These are phyloP conservation scores for Nematodospora anomalae DNA, from an alignment of 1,139 yeast genomes.

Conservation along the genomic window DNA sequence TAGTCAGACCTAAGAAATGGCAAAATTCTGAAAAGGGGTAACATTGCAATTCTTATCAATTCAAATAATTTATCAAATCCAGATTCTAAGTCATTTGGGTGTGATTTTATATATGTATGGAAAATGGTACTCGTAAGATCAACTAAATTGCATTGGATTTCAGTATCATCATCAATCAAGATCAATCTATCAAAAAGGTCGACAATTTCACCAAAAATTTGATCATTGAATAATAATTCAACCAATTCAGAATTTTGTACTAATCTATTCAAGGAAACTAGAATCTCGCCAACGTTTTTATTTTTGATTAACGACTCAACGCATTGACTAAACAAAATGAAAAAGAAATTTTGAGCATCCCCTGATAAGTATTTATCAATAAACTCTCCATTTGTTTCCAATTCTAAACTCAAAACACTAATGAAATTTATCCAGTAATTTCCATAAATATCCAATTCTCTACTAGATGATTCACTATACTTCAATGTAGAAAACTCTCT, in stretches of 20 bases:
- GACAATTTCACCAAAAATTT: constrained; percentile 70
- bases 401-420: constrained; percentile 69
- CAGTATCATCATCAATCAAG: constrained; percentile 54
- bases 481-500: constrained; percentile 72
- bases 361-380: constrained; percentile 45
- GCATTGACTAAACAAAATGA: constrained; percentile 82
- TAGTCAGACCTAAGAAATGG: constrained; percentile 59
- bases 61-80: constrained; percentile 82
- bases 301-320: constrained; percentile 66
- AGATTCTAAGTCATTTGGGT: constrained; percentile 42
- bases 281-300: constrained; percentile 41
- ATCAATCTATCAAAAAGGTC: constrained; percentile 76
- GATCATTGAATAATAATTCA: constrained; percentile 61
- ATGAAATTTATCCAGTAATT: constrained; percentile 79
- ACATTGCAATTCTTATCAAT: constrained; percentile 67
- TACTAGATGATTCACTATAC: constrained; percentile 50
- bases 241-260: constrained; percentile 60
- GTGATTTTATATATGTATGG: constrained; percentile 26
- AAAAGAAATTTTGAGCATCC: constrained; percentile 74
- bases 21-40: constrained; percentile 58
- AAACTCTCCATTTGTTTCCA: constrained; percentile 50
- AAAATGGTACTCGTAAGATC: constrained; percentile 56
- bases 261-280: constrained; percentile 56
- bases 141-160: constrained; percentile 53
- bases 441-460: constrained; percentile 58